Evolutionary conservation across 495 filamentous ascomycete genomes (phyloP), one percentile per base, ranked within the genome.

Genomic region (Rhizodiscina lignyota): DNA sequence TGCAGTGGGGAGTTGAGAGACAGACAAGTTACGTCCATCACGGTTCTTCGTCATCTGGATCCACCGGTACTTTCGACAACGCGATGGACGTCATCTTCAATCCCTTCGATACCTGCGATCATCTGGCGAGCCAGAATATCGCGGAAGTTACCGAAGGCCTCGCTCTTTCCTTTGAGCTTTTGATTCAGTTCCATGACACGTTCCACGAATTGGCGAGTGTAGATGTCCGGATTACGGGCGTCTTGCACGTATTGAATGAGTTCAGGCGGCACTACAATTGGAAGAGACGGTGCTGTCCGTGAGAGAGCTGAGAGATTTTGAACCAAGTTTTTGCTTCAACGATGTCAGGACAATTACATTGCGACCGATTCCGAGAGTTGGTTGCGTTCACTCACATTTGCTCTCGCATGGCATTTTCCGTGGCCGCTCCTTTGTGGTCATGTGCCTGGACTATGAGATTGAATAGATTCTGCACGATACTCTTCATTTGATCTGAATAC

Each of bases 141-240:
- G 34, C 82, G 61, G 51, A 99, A 92, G 13, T 53, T 50, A 3
- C 63, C 61, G 59, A 92, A 94, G 13, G 84, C 91, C 58, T 74
- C 66, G 52, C 66, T 68, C 64, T 84, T 85, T 16, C 89, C 89
- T 48, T 79, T 78, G 47, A 87, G 58, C 39, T 77, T 65, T 60
- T 93, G 86, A 52, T 96, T 96, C 21, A 70, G 64, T 42, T 74
- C 67, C 53, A 87, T 71, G 17, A 83, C 81, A 15, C 83, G 63
- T 72, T 97, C 91, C 31, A 96, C 84, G 49, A 94, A 93, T 61
- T 96, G 86, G 24, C 89, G 70, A 35, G 87, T 96, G 64, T 94
- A 99, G 58, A 99, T 93, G 53, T 96, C 87, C 11, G 89, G 89
- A 60, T 99, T 99, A 30, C 89, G 79, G 10, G 83, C 75, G 35